Percentiles rank a stretch among this genome's conserved stretches.
Conservation (phyloP, 139 green algal genomes). For the Tetratostichococcus sp. region DNA sequence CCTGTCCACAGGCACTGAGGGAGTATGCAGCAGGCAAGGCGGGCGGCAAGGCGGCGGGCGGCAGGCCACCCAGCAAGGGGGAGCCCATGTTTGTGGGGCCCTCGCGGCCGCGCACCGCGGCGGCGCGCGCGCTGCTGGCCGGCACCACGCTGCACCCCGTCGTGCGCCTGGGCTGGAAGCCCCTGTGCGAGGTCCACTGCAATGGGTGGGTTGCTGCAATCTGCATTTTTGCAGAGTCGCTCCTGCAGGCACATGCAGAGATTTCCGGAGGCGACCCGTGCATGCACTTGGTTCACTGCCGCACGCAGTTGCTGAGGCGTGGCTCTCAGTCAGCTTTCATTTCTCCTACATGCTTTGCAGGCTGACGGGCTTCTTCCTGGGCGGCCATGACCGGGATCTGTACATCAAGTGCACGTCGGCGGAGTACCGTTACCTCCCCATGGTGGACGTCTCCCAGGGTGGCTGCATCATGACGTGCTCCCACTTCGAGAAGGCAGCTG, state of each 20-base stretch:
- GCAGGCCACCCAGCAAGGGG: neutral
- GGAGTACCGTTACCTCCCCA: constrained; percentile 18
- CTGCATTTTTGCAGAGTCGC: no score
- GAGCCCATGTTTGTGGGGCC: neutral
- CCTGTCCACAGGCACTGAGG: neutral
- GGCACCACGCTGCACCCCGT: constrained; percentile 22
- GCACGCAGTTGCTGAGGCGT: no score
- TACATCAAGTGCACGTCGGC: constrained; percentile 22
- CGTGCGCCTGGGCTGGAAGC: constrained; percentile 23
- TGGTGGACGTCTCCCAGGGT: constrained; percentile 25
- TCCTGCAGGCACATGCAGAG: no score
- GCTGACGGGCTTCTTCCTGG: constrained; percentile 23
- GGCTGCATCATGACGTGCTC: constrained; percentile 37
- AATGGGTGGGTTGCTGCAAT: constrained; percentile 15
- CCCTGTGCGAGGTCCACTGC: constrained; percentile 27
- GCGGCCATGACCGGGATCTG: constrained; percentile 31
- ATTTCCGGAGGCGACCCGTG: no score
- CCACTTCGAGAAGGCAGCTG: constrained; percentile 29
- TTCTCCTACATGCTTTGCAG: no score
- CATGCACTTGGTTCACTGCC: no score
- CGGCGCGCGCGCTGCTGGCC: neutral
- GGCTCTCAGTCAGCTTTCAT: no score
- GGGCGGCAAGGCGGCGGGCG: neutral
- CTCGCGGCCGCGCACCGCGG: neutral
- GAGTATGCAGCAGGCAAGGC: neutral